phyloP scores from a whole-genome alignment of 805 yeast species.

The Candida easanensis region DNA sequence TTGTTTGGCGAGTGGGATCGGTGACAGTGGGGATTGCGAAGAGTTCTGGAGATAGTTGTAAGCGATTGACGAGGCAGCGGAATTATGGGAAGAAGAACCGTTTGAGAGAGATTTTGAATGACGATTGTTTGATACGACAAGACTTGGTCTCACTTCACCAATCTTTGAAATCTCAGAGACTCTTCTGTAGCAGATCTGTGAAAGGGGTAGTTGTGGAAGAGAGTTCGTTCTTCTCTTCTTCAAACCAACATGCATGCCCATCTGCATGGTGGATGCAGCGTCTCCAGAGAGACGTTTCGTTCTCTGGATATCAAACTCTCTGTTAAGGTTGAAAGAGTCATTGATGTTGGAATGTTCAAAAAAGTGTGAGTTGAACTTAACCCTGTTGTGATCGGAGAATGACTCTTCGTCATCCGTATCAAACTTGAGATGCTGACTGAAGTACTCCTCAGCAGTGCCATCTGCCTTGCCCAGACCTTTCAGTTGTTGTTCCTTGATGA shows the following conservation, averaged over 20 bases:
- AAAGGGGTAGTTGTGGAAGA: conserved; percentile 50
- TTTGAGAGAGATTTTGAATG: conserved; percentile 5
- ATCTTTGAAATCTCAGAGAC: conserved; percentile 36
- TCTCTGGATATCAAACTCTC: conserved; percentile 6
- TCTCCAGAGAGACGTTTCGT: conserved; percentile 2
- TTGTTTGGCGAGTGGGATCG: conserved; percentile 13
- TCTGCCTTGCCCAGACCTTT: conserved; percentile 2
- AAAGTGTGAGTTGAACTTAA: conserved; percentile 9
- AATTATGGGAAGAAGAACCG: conserved; percentile 5
- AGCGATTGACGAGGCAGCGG: conserved; percentile 11
- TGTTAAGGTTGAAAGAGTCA: conserved; percentile 16
- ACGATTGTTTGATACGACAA: conserved; percentile 15
- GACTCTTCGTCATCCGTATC: conserved; percentile 16
- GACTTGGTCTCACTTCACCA: conserved; percentile 40
- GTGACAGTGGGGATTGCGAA: conserved; percentile 19
- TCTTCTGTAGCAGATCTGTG: conserved; percentile 40
- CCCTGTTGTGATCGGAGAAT: background rate
- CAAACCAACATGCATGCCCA: conserved; percentile 26
- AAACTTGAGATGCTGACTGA: conserved; percentile 10
- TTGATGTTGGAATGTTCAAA: conserved; percentile 7
- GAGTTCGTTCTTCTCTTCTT: conserved; percentile 51
- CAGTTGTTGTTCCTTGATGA: conserved; percentile 14
- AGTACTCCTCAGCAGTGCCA: conserved; percentile 12
- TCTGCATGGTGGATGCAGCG: background rate
- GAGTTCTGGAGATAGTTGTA: conserved; percentile 6